These are phyloP conservation scores for Tricholoma hemisulphureum DNA, from an alignment of 768 basidiomycete species.

Conservation along the genomic window DNA sequence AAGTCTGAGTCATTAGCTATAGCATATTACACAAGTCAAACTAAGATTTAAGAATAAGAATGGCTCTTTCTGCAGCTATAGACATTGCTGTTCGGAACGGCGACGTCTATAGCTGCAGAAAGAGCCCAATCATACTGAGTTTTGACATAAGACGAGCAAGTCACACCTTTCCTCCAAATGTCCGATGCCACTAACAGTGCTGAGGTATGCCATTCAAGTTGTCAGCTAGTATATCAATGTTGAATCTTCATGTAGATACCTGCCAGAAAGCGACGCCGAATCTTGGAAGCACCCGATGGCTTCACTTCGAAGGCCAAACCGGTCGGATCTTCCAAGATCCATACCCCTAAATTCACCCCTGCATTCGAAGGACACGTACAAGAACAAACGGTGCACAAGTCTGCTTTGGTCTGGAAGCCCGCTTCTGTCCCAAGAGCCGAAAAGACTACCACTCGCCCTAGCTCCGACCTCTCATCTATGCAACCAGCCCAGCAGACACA, in stretches of 20 bases:
- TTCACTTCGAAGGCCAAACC: constrained; percentile 10
- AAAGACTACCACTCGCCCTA: too few relatives aligned
- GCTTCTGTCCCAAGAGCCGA: too few relatives aligned
- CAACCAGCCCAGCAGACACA: too few relatives aligned
- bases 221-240: neutral
- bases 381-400: too few relatives aligned
- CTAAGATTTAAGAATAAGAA: too few relatives aligned
- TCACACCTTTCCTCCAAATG: constrained; percentile 14
- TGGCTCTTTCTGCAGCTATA: constrained; percentile 10
- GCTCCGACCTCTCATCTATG: too few relatives aligned
- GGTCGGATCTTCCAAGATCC: constrained; percentile 4
- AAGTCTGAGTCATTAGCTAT: too few relatives aligned
- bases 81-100: constrained; percentile 14
- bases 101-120: constrained; percentile 10
- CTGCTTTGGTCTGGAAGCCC: too few relatives aligned
- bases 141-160: constrained; percentile 51
- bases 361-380: constrained; percentile 15
- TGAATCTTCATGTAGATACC: constrained; percentile 6
- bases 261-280: constrained; percentile 16
- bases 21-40: too few relatives aligned
- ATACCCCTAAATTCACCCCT: constrained; percentile 14
- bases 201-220: neutral
- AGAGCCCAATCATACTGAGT: constrained; percentile 48
- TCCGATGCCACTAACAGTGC: constrained; percentile 3
- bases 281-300: constrained; percentile 17